Conservation (phyloP, 2,329 filamentous ascomycete species). For the Neophaeococcomyces mojaviensis region DNA sequence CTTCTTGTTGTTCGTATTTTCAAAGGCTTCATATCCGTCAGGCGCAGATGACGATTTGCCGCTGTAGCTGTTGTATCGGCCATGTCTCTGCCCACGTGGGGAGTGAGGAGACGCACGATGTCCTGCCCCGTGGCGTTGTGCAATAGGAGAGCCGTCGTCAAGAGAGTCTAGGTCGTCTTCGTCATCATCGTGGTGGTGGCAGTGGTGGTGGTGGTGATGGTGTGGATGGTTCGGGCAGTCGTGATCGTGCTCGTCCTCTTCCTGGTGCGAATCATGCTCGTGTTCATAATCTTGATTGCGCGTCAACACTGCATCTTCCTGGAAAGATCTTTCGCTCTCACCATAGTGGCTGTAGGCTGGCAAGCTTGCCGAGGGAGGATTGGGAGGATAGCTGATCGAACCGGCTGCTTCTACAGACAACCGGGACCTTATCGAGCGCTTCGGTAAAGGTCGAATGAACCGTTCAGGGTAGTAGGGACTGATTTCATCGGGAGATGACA, state of each 20-base stretch:
- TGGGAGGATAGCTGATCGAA: slow-evolving; percentile 72
- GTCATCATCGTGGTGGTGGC: slow-evolving; percentile 41
- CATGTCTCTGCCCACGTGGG: slow-evolving; percentile 27
- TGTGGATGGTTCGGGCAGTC: slow-evolving; percentile 29
- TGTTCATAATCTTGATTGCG: slow-evolving; percentile 13
- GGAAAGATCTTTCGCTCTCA: slow-evolving; percentile 48
- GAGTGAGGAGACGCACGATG: slow-evolving; percentile 33
- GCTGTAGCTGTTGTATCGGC: slow-evolving; percentile 40
- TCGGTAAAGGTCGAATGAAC: slow-evolving; percentile 86
- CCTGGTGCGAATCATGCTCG: slow-evolving; percentile 19
- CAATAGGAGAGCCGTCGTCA: slow-evolving; percentile 48
- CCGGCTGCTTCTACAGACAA: slow-evolving; percentile 78
- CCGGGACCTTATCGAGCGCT: slow-evolving; percentile 77
- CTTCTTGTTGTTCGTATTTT: slow-evolving; percentile 99
- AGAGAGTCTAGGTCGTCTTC: slow-evolving; percentile 41
- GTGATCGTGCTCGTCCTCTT: slow-evolving; percentile 29
- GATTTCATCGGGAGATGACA: slow-evolving; percentile 57
- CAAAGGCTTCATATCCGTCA: slow-evolving; percentile 93
- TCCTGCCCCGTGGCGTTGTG: slow-evolving; percentile 35
- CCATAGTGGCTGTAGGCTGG: slow-evolving; percentile 66
- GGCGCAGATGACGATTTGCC: slow-evolving; percentile 54
- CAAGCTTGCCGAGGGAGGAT: slow-evolving; percentile 61
- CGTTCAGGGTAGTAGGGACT: slow-evolving; percentile 80
- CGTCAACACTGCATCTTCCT: slow-evolving; percentile 39
- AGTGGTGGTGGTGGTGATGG: slow-evolving; percentile 13